Conservation (phyloP, 306 rosid genomes). For the Begonia fuchsioides region DNA sequence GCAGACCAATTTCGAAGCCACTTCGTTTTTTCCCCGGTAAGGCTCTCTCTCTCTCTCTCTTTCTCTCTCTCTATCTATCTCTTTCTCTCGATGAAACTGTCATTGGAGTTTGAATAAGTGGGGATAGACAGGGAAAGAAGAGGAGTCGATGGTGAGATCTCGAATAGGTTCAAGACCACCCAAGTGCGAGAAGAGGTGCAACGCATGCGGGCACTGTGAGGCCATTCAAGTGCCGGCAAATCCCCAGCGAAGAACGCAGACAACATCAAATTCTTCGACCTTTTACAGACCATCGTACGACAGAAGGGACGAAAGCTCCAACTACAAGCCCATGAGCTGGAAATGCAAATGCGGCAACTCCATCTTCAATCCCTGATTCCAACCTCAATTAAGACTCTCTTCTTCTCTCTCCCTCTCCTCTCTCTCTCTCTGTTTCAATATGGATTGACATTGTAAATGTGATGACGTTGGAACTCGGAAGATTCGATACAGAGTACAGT, state of each 20-base stretch:
- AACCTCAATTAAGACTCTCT: not conserved
- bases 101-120: not conserved
- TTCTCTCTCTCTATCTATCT: not conserved
- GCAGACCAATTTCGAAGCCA: constrained; percentile 24
- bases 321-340: constrained; percentile 97
- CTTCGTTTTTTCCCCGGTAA: constrained; percentile 28
- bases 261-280: constrained; percentile 28
- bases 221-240: constrained; percentile 45
- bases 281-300: constrained; percentile 22
- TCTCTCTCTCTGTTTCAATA: not conserved
- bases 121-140: constrained; percentile 32
- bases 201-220: constrained; percentile 58
- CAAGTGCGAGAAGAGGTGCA: constrained; percentile 70
- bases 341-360: constrained; percentile 85
- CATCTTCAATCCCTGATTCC: constrained; percentile 59
- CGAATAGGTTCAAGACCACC: constrained; percentile 86
- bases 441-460: not conserved
- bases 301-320: constrained; percentile 40
- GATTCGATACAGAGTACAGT: not conserved
- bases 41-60: not conserved
- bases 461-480: not conserved
- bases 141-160: constrained; percentile 34
- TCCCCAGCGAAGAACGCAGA: constrained; percentile 28
- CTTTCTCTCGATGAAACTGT: not conserved
- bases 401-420: not conserved